These are phyloP conservation scores for Rhodotorula diobovata DNA, from an alignment of 768 basidiomycete genomes.

Conservation along the genomic window DNA sequence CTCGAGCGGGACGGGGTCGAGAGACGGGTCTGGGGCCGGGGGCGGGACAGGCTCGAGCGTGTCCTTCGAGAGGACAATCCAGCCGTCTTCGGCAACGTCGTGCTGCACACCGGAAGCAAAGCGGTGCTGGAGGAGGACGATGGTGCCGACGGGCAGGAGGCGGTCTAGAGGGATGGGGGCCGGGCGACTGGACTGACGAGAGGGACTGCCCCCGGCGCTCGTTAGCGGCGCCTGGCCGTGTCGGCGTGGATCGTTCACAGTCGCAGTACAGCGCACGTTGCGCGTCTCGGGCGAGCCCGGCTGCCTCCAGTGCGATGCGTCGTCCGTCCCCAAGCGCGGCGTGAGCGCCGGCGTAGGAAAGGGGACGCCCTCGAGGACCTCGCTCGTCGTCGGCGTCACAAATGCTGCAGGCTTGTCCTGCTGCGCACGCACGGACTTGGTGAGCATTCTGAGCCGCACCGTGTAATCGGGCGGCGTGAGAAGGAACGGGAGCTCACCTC, in stretches of 20 bases:
- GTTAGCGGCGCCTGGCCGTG: too few species aligned
- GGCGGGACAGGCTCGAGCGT: neutral
- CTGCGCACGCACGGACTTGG: too few species aligned
- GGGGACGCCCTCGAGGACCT: neutral
- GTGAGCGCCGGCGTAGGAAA: neutral
- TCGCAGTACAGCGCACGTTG: neutral
- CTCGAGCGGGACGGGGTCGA: neutral
- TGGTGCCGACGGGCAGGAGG: constrained; percentile 16
- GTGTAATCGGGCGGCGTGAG: too few species aligned
- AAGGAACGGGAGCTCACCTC: neutral
- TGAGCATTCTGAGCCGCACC: too few species aligned
- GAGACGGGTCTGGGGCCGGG: neutral
- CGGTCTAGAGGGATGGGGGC: constrained; percentile 9
- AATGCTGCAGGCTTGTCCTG: neutral
- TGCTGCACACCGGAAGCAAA: neutral
- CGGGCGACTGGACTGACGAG: neutral
- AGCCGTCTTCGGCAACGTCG: constrained; percentile 3
- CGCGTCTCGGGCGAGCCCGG: neutral
- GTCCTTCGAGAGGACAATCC: neutral
- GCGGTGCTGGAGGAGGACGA: neutral
- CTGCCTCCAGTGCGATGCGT: neutral
- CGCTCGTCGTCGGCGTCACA: too few species aligned
- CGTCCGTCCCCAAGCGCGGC: neutral
- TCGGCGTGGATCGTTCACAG: too few species aligned
- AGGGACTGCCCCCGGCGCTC: neutral